A percentile compares a stretch with the other conserved stretches of the same genome.
Conservation (phyloP, 352 stramenopile genomes). For the Aphanomyces astaci region DNA sequence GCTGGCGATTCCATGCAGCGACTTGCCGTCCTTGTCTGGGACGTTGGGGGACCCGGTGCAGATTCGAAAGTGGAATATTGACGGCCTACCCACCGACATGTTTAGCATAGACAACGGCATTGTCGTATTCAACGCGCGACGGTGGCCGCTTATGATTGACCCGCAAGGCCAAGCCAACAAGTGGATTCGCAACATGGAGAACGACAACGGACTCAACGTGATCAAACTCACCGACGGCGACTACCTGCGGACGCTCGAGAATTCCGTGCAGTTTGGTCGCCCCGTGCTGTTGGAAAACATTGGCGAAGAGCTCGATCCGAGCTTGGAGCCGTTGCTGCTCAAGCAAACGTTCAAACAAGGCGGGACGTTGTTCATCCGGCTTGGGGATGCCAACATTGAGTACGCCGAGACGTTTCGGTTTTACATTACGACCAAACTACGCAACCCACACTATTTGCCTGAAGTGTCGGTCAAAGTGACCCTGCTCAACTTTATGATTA, state of each 20-base stretch:
- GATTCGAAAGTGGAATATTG: conserved; percentile 93
- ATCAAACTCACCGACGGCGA: conserved; percentile 92
- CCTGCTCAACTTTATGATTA: conserved; percentile 95
- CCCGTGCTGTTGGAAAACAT: conserved; percentile 90
- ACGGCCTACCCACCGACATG: conserved; percentile 87
- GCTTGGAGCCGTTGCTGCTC: conserved; percentile 87
- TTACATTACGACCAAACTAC: conserved; percentile 92
- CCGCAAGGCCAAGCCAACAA: conserved; percentile 92
- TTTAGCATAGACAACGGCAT: conserved; percentile 95
- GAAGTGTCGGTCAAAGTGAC: conserved; percentile 92
- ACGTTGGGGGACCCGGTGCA: conserved; percentile 88
- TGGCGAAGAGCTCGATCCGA: conserved; percentile 88
- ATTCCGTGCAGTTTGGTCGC: conserved; percentile 87
- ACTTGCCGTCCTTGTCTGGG: conserved; percentile 74
- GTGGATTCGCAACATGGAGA: conserved; percentile 94
- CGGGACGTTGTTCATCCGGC: conserved; percentile 84
- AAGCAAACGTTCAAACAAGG: conserved; percentile 93
- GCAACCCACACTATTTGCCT: conserved; percentile 90
- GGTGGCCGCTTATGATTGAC: conserved; percentile 94
- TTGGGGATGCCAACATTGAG: conserved; percentile 90
- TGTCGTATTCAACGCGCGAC: conserved; percentile 88
- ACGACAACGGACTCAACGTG: conserved; percentile 80
- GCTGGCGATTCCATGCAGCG: conserved; percentile 73
- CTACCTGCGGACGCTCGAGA: conserved; percentile 90
- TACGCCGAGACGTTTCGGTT: conserved; percentile 90